Conservation (phyloP, 495 filamentous ascomycete genomes). For the Sordaria brevicollis region DNA sequence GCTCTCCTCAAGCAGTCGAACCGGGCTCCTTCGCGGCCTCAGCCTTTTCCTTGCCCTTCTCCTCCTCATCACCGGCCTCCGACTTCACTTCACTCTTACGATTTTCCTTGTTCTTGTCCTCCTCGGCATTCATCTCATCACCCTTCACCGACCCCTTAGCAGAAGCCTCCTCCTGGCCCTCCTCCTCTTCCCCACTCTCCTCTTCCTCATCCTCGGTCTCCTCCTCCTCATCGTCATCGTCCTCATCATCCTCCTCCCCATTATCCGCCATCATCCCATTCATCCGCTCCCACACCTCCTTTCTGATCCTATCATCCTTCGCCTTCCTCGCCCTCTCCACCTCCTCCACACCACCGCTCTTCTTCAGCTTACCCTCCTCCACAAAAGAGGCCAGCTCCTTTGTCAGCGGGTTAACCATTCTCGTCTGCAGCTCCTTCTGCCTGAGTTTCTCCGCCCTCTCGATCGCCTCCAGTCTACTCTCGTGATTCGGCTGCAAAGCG, state of each 20-base stretch:
- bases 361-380: constrained; percentile 85
- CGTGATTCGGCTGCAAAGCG: constrained; percentile 90
- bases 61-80: not conserved
- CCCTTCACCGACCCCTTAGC: not conserved
- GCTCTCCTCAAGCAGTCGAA: not conserved
- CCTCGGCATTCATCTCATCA: not conserved
- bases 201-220: not conserved
- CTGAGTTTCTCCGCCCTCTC: constrained; percentile 84
- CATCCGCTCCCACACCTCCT: constrained; percentile 73
- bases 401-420: constrained; percentile 68
- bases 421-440: constrained; percentile 74
- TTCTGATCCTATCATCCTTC: constrained; percentile 79
- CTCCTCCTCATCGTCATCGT: not conserved
- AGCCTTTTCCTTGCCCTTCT: not conserved
- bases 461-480: constrained; percentile 85
- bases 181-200: not conserved
- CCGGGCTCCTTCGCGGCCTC: not conserved
- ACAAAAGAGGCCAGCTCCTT: constrained; percentile 86
- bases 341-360: constrained; percentile 90
- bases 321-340: constrained; percentile 72
- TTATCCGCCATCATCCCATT: constrained; percentile 33
- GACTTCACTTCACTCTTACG: not conserved
- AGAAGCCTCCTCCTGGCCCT: not conserved
- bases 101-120: not conserved
- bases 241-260: constrained; percentile 14